Evolutionary conservation across 768 basidiomycete species (phyloP).

Genomic region (Boletus barrowsii): DNA sequence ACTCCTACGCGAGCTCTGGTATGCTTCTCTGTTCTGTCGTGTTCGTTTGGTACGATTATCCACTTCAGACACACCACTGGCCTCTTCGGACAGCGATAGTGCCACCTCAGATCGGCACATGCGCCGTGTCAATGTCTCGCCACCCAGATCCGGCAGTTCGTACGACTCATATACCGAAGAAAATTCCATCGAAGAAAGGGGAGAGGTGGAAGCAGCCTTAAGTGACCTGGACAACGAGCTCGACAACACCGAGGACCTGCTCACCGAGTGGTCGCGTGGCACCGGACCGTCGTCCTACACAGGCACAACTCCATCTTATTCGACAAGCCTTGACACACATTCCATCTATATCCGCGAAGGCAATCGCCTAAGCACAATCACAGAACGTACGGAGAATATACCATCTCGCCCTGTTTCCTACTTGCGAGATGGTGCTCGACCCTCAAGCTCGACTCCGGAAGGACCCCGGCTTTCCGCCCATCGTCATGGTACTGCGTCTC

Average conservation of each 20-base stretch:
- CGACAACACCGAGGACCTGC: conserved; percentile 60
- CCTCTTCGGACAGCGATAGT: conserved; percentile 46
- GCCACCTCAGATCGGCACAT: conserved; percentile 46
- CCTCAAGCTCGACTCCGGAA: conserved; percentile 43
- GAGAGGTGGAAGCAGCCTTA: conserved; percentile 66
- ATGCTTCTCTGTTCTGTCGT: conserved; percentile 12
- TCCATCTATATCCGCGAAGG: conserved; percentile 41
- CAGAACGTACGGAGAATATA: conserved; percentile 72
- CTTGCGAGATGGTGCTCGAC: conserved; percentile 34
- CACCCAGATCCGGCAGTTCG: conserved; percentile 37
- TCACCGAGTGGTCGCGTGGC: conserved; percentile 62
- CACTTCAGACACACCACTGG: conserved; percentile 41
- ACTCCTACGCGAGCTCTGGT: conserved; percentile 59
- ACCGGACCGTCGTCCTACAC: conserved; percentile 33
- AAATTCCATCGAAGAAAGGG: conserved; percentile 43
- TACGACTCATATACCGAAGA: conserved; percentile 61
- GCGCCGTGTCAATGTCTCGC: conserved; percentile 56
- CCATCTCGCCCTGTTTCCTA: conserved; percentile 54
- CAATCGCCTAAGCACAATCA: conserved; percentile 65
- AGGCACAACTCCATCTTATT: conserved; percentile 30
- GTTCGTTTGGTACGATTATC: conserved; percentile 1
- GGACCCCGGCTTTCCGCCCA: conserved; percentile 46
- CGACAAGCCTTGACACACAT: conserved; percentile 39
- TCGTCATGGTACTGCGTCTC: conserved; percentile 36
- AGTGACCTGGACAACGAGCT: conserved; percentile 66